Evolutionary conservation across 768 basidiomycete species (phyloP).

Genomic region (Holtermannia corniformis): DNA sequence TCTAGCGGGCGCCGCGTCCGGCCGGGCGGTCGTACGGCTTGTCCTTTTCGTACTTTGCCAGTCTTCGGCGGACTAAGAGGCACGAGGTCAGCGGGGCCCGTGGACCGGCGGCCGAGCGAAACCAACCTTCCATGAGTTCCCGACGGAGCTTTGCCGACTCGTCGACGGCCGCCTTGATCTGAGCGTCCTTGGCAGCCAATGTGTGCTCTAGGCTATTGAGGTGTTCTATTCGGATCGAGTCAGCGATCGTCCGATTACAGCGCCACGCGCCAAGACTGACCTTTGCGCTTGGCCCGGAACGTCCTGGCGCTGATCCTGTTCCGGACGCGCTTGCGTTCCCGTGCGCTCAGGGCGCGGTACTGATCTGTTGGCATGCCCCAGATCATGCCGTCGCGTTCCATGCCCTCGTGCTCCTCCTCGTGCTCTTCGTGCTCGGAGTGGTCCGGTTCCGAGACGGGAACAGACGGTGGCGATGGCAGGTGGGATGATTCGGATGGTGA

Average conservation of each 20-base stretch:
- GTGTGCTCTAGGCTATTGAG: conserved; percentile 22
- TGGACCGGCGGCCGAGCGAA: not conserved
- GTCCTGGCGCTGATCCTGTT: conserved; percentile 40
- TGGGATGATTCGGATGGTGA: not conserved
- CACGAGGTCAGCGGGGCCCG: not conserved
- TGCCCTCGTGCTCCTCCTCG: conserved; percentile 32
- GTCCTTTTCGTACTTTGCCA: conserved; percentile 17
- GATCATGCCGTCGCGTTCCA: conserved; percentile 40
- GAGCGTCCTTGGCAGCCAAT: conserved; percentile 22
- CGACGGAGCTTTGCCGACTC: conserved; percentile 18
- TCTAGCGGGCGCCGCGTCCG: not conserved
- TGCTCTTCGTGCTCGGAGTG: conserved; percentile 19
- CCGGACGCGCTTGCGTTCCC: conserved; percentile 38
- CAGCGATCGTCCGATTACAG: not conserved
- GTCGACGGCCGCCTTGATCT: conserved; percentile 25
- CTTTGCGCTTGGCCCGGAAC: conserved; percentile 38
- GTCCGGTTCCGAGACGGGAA: conserved; percentile 7
- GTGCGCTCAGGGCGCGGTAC: conserved; percentile 30
- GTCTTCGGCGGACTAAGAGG: conserved; percentile 9
- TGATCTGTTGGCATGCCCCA: conserved; percentile 41
- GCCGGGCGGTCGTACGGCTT: conserved; percentile 2
- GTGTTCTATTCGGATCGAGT: conserved; percentile 19
- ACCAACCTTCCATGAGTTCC: conserved; percentile 28
- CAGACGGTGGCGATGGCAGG: not conserved
- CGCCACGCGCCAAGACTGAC: conserved; percentile 14